Evolutionary conservation across 2,329 filamentous ascomycete species (phyloP), one percentile per base, ranked within the genome.

Genomic region (Leptoxyphium fumago): DNA sequence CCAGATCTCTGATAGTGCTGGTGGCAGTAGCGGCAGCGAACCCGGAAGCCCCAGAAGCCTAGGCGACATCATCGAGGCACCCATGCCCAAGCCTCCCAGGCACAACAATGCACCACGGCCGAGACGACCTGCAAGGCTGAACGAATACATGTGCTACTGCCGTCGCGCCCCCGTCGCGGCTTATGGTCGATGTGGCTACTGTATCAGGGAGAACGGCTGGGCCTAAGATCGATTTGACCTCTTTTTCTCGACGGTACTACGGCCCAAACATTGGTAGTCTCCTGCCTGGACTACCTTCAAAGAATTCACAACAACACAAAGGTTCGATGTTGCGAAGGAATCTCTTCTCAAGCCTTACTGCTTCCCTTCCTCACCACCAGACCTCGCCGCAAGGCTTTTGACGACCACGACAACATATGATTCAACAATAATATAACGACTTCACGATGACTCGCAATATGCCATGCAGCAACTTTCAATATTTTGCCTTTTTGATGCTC

Each of bases 31-130:
- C 55, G 73, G 72, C 41, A 72, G 68, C 13, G 32, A 36, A 15
- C 32, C 32, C 15, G 74, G 72, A 53, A 77, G 74, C 56, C 73
- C 74, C 9, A 57, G 63, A 38, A 70, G 64, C 54, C 61, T 61
- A 29, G 68, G 68, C 41, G 65, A 62, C 46, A 67, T 65, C 15
- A 61, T 69, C 18, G 67, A 70, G 10, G 45, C 48, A 36, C 56
- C 56, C 43, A 48, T 55, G 21, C 47, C 43, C 26, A 49, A 48
- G n/a, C 49, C 52, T 28, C 51, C 47, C 10, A 50, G 45, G 41
- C 50, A 55, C 38, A 45, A 49, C 40, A 50, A 39, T n/a, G 38
- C 41, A 38, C 28, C 29, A 39, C 32, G 4, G 46, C 28, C 17
- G 14, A 34, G 44, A 14, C 40, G 42, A 21, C 17, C 45, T 3